Base-by-base conservation (phyloP, 1,284 basidiomycete genomes). In the Pholiota adiposa region DNA sequence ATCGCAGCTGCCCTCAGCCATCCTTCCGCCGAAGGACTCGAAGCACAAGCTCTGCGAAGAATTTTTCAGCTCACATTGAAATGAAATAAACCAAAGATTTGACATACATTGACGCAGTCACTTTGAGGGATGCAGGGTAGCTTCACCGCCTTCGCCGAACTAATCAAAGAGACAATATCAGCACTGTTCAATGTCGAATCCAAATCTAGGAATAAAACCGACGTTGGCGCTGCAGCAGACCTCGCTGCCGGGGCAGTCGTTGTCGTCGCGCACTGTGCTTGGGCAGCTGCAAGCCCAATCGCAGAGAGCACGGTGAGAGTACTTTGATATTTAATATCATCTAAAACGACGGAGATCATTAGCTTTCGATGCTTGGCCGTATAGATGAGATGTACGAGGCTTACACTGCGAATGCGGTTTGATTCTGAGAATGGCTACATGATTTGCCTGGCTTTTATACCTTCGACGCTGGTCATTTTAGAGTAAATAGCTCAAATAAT, bases 221-320 rank as follows among this genome's bases (percentile, higher is more conserved):
- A 56, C 54, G 18, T 56, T 40, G 21, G 54, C 54, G 4, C 33
- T 19, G 46, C 54, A 56, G 23, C 54, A 56, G 19, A 56, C 54
- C 25, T 56, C 54, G n/a, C 54, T 56, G 31, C 54, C 54, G 11
- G 54, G 54, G 31, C 54, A 56, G 33, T 56, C 54, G 16, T 56
- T 40, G 34, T 56, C 54, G 21, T n/a, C 40, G 16, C 14, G 16
- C 54, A 56, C 19, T 54, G 27, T 21, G 53, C 53, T 18, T 54
- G 53, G 6, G 33, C 54, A 38, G 34, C 33, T 1, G 23, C 54
- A 25, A 56, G 46, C 1, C 44, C 54, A n/a, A 50, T 19, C 6
- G 46, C 54, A 12, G 54, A 43, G 8, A 44, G 12, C 33, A 56
- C 4, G 8, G 27, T 23, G 12, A 56, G 33, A 56, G 12, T 12